Conservation (phyloP, 345 rosid species). For the Heritiera littoralis region DNA sequence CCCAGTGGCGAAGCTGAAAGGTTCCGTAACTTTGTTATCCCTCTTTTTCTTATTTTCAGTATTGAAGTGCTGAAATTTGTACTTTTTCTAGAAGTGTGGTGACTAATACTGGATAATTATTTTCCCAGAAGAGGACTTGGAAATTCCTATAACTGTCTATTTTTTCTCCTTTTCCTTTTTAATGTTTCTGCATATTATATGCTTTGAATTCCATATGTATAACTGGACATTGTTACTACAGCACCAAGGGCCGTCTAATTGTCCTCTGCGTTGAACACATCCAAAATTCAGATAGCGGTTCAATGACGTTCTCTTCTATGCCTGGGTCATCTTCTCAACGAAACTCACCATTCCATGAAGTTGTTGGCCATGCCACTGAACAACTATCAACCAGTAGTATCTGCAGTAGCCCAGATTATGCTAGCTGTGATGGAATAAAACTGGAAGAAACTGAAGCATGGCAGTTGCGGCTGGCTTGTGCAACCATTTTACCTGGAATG, state of each 20-base stretch:
- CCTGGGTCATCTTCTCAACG: slow-evolving; percentile 74
- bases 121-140: not conserved
- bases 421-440: slow-evolving; percentile 76
- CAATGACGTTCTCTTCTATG: slow-evolving; percentile 65
- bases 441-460: slow-evolving; percentile 83
- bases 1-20: slow-evolving; percentile 99
- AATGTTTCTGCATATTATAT: not conserved
- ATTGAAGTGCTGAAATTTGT: slow-evolving; percentile 1
- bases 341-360: slow-evolving; percentile 82
- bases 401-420: slow-evolving; percentile 85
- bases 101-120: not conserved
- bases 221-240: slow-evolving; percentile 36
- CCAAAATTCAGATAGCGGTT: slow-evolving; percentile 76
- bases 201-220: not conserved
- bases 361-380: slow-evolving; percentile 63
- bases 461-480: slow-evolving; percentile 65
- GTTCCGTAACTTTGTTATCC: slow-evolving; percentile 37
- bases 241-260: slow-evolving; percentile 89
- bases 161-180: not conserved
- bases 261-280: slow-evolving; percentile 68
- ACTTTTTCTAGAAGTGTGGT: not conserved
- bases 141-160: not conserved
- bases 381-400: slow-evolving; percentile 80
- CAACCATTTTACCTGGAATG: slow-evolving; percentile 73
- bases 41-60: not conserved